Evolutionary conservation across 1,284 basidiomycete species (phyloP).

Genomic region (Sporisorium sorghi): DNA sequence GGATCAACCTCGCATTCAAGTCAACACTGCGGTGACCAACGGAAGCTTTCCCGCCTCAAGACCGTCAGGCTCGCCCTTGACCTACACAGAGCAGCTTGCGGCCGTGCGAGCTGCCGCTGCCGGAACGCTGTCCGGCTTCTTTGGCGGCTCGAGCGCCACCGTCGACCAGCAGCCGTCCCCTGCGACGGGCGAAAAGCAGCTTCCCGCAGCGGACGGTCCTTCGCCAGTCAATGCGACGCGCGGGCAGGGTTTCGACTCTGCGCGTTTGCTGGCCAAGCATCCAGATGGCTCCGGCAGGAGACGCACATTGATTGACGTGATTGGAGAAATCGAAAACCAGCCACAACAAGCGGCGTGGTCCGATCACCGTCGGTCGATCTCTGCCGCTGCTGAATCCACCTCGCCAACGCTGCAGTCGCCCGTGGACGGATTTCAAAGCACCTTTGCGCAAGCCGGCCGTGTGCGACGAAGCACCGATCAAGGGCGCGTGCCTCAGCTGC

Average conservation of each 20-base stretch:
- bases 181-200: conserved; percentile 3
- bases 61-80: conserved; percentile 30
- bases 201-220: conserved; percentile 24
- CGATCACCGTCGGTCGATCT: conserved; percentile 31
- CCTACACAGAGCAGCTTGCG: conserved; percentile 41
- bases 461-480: conserved; percentile 39
- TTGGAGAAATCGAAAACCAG: conserved; percentile 40
- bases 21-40: conserved; percentile 16
- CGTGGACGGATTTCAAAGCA: conserved; percentile 17
- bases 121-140: conserved; percentile 36
- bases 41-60: conserved; percentile 27
- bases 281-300: conserved; percentile 16
- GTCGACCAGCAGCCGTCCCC: conserved; percentile 28
- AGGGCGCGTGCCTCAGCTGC: conserved; percentile 21
- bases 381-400: conserved; percentile 23
- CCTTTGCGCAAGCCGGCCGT: conserved; percentile 8
- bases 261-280: conserved; percentile 31
- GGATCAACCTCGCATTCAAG: conserved; percentile 22
- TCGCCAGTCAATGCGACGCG: conserved; percentile 29
- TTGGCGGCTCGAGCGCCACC: conserved; percentile 31
- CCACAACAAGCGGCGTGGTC: conserved; percentile 11
- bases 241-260: conserved; percentile 48
- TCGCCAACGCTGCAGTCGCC: conserved; percentile 16
- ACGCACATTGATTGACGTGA: conserved; percentile 46
- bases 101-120: conserved; percentile 44